Evolutionary conservation across 2,329 filamentous ascomycete genomes (phyloP), one percentile per base, ranked within the genome.

Genomic region (Aureobasidium pullulans): DNA sequence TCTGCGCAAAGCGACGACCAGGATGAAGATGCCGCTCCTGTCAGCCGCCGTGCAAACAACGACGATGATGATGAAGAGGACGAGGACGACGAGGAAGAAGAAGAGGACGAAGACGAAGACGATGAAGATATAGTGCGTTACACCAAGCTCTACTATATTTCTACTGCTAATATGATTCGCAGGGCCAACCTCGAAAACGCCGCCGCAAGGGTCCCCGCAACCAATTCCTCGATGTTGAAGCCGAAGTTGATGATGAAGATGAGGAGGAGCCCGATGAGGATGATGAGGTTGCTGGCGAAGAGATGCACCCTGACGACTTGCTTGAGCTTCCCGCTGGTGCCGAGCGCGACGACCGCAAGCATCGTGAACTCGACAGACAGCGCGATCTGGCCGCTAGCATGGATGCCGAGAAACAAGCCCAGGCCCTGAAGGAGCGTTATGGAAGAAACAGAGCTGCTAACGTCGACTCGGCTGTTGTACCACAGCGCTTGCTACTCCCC

Each of bases 171-270:
- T 62, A 54, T 42, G 39, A 11, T 13, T 10, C 58, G 36, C 66
- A 86, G 81, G 81, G 80, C 60, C 84, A 90, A 69, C 89, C 89
- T 60, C 84, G 88, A 67, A 97, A 97, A 75, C 88, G 92, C 60
- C 76, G 81, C 69, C 87, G 86, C 72, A 84, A 84, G 71, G 85
- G 88, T 64, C 82, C 83, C 64, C 84, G 90, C 64, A 89, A 90
- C 67, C 86, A 88, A 69, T 96, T 96, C 84, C 86, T 99, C 76
- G 94, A 99, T 84, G 90, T 93, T 69, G 94, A 99, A 80, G 94
- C 94, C 72, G 94, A 96, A 76, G 94, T 99, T 66, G 94, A 97
- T 70, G 94, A 89, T 61, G 86, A 96, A 64, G 91, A 96, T 67
- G 91, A 96, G 67, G 89, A 90, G 65, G 87, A 83, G 65, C 89